Evolutionary conservation across 768 basidiomycete species (phyloP).

Genomic region (Podaxis sp.): DNA sequence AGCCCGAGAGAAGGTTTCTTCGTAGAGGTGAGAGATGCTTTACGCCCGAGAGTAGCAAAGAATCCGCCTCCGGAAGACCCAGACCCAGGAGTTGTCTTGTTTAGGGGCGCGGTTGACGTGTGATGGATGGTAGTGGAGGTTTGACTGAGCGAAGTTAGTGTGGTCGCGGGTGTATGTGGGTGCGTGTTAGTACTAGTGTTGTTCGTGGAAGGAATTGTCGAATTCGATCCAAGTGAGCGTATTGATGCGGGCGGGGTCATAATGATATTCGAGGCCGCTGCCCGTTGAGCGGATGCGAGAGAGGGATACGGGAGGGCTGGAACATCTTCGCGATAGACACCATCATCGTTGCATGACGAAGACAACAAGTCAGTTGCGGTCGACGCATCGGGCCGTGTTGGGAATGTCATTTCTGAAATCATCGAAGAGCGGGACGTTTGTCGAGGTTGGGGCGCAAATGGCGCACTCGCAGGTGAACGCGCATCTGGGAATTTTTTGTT

Average conservation of each 20-base stretch:
- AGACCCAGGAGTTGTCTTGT: background rate
- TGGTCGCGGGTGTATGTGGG: background rate
- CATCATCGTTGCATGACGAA: conserved; percentile 31
- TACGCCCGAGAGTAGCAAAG: conserved; percentile 72
- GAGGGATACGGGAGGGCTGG: conserved; percentile 77
- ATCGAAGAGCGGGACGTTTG: conserved; percentile 70
- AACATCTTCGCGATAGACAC: conserved; percentile 48
- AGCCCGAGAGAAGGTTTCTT: conserved; percentile 12
- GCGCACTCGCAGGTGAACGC: conserved; percentile 33
- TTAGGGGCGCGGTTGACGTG: background rate
- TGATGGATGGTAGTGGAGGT: conserved; percentile 1
- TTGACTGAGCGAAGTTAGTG: background rate
- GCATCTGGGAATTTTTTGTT: conserved; percentile 8
- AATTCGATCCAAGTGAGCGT: conserved; percentile 42
- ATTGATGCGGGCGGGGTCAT: conserved; percentile 44
- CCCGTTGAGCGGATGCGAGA: conserved; percentile 38
- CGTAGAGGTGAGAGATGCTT: conserved; percentile 43
- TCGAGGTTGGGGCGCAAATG: conserved; percentile 51
- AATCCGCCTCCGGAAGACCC: conserved; percentile 39
- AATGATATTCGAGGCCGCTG: conserved; percentile 29
- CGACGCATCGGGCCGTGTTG: conserved; percentile 73
- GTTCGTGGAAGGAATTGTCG: conserved; percentile 19
- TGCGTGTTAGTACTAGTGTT: conserved; percentile 27
- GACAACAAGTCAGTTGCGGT: conserved; percentile 68
- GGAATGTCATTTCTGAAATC: conserved; percentile 75